Percentiles rank a stretch among this genome's conserved stretches.
Conservation (phyloP, 225 moss, liverwort and hornwort species). For the Asterella californica region DNA sequence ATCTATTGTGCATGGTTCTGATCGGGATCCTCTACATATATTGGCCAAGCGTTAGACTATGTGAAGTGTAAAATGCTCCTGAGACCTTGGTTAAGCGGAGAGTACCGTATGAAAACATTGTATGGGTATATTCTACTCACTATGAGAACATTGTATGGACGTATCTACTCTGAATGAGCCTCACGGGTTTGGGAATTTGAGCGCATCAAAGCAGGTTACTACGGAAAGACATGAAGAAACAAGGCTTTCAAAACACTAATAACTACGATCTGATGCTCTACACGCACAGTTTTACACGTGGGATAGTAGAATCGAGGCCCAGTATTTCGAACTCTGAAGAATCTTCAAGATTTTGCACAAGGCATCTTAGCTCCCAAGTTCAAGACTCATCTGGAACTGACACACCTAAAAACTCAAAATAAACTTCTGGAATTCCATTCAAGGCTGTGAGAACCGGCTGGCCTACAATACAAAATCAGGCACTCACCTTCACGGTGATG, state of each 20-base stretch:
- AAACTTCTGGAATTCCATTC: neutral
- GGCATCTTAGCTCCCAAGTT: neutral
- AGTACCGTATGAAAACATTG: too few relatives aligned
- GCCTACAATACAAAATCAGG: neutral
- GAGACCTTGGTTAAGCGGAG: too few relatives aligned
- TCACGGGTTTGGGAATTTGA: too few relatives aligned
- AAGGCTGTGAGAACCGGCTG: neutral
- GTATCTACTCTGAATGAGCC: too few relatives aligned
- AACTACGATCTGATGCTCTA: neutral
- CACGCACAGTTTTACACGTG: neutral
- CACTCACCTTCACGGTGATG: conserved; percentile 66
- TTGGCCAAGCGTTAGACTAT: too few relatives aligned
- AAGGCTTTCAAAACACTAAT: neutral
- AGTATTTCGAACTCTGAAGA: neutral
- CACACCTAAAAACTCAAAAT: neutral
- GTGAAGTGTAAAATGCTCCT: too few relatives aligned
- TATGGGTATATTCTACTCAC: too few relatives aligned
- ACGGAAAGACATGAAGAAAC: too few relatives aligned
- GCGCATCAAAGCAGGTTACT: too few relatives aligned
- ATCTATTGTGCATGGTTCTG: too few relatives aligned
- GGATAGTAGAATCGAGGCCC: neutral
- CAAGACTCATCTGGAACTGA: neutral
- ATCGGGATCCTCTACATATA: too few relatives aligned
- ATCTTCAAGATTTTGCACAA: neutral
- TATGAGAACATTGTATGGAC: too few relatives aligned